Percentiles rank a stretch among this genome's conserved stretches.
Conservation (phyloP, 345 rosid species). For the Camelina sativa region DNA sequence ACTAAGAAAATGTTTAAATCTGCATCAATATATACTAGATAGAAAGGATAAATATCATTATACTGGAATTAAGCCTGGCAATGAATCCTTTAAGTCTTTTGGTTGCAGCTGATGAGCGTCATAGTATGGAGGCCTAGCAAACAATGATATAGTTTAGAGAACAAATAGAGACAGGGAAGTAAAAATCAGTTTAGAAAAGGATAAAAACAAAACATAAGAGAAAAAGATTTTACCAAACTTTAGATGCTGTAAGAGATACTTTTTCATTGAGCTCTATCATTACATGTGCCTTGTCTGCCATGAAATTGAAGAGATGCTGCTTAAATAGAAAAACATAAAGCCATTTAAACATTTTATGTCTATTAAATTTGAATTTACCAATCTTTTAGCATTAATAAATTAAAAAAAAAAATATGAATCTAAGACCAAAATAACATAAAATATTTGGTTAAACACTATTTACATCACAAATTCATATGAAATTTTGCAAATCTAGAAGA, state of each 20-base stretch:
- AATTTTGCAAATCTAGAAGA: too few species aligned
- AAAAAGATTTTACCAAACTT: too few species aligned
- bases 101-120: conserved; percentile 72
- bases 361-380: not conserved
- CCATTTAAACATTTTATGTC: not conserved
- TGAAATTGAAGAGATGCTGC: conserved; percentile 73
- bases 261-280: conserved; percentile 72
- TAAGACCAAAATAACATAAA: not conserved
- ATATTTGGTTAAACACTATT: not conserved
- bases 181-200: too few species aligned
- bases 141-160: too few species aligned
- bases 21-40: conserved; percentile 7
- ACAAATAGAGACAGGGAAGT: too few species aligned
- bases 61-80: conserved; percentile 85
- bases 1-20: not conserved
- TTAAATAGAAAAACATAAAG: conserved; percentile 38
- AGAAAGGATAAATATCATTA: conserved; percentile 30
- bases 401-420: not conserved
- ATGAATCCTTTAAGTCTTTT: conserved; percentile 71
- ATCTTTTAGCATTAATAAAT: not conserved
- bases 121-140: conserved; percentile 47
- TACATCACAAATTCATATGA: too few species aligned
- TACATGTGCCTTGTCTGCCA: conserved; percentile 78
- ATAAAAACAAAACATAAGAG: too few species aligned
- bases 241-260: conserved; percentile 67